Evolutionary conservation across 805 yeast genomes (phyloP).

Genomic region (Candida endomychidarum): DNA sequence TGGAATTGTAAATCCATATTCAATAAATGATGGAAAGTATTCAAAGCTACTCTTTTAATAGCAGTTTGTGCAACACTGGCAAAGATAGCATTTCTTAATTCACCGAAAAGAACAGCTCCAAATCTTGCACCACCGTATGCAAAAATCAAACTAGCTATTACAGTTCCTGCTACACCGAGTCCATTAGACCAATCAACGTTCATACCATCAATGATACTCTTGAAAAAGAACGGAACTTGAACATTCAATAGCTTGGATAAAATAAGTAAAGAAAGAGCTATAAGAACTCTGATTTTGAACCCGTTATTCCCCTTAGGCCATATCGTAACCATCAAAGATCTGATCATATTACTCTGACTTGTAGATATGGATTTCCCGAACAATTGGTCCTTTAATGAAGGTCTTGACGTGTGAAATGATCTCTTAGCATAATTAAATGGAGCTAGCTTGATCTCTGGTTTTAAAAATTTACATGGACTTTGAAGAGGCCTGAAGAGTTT

Average conservation of each 20-base stretch:
- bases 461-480: not conserved
- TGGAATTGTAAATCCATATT: constrained; percentile 88
- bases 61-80: constrained; percentile 96
- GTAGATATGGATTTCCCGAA: constrained; percentile 31
- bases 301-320: constrained; percentile 78
- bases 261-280: constrained; percentile 73
- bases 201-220: constrained; percentile 83
- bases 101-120: constrained; percentile 93
- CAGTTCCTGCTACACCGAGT: constrained; percentile 62
- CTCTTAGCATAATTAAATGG: constrained; percentile 5
- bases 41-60: constrained; percentile 82
- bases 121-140: constrained; percentile 94
- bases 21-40: constrained; percentile 81
- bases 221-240: constrained; percentile 95
- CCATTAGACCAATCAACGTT: constrained; percentile 78
- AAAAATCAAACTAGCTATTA: constrained; percentile 64
- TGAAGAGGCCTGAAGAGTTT: not conserved
- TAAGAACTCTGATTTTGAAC: constrained; percentile 68
- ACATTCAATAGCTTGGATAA: constrained; percentile 85
- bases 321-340: constrained; percentile 63
- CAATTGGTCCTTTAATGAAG: constrained; percentile 10
- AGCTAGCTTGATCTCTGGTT: not conserved
- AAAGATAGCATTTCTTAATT: constrained; percentile 90
- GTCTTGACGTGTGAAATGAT: constrained; percentile 3
- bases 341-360: constrained; percentile 56